Base-by-base conservation (phyloP, 352 stramenopile species). In the Phytophthora citrophthora region DNA sequence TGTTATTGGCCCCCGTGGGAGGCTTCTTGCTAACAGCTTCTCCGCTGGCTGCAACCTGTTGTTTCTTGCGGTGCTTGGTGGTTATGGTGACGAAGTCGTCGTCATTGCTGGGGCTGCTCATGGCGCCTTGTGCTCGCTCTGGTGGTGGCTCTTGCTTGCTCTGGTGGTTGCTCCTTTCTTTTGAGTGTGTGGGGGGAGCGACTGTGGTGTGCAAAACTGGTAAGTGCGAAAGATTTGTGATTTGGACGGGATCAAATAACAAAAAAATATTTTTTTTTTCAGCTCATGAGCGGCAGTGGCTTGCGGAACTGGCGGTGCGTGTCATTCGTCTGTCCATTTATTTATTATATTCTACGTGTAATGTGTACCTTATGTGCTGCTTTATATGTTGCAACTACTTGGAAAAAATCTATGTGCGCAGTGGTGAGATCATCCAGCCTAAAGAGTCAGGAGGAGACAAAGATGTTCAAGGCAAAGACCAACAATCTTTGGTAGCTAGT, bases 41-140 rank as follows among this genome's bases (percentile, higher is more conserved):
- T 20, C 18, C 18, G 18, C 18, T 20, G 18, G 18, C 18, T n/a
- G 18, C 36, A 13, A 23, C 49, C 46, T 67, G 61, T 40, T 64
- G 56, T 61, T 92, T 92, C 76, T 90, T 90, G 74, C 81, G 81
- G 51, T 86, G 79, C 65, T 86, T 85, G 61, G 79, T 79, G 41
- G 79, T 90, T 76, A 89, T 92, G 39, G 78, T 92, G 56, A 90
- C 81, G 61, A 92, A 92, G 39, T 89, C 81, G 58, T 89, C 83
- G 64, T 88, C 77, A 63, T 70, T 79, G 58, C 76, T 64, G 23
- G 57, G 54, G 41, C 39, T 72, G 61, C 70, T 81, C 61, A 64
- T 77, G 49, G 55, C 51, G 64, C 34, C 31, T 50, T 31, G 43
- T 27, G 38, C 24, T 65, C 26, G 38, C 43, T 66, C 20, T 20